Base-by-base conservation (phyloP, 2,329 filamentous ascomycete species). In the Diaporthe vaccinii region DNA sequence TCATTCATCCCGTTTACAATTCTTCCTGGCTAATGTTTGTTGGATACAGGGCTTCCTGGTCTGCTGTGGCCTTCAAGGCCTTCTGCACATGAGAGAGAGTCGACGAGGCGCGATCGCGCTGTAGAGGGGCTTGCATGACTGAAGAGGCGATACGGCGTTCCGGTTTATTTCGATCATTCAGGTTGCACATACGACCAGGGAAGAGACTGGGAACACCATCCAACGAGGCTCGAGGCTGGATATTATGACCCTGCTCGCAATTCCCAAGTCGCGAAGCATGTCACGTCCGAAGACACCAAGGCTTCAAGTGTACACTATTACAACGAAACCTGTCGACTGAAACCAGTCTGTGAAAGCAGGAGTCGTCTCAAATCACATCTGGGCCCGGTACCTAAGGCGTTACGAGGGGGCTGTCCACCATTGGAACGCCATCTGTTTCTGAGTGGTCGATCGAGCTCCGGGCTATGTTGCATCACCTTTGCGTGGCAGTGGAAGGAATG, bases 51-150 rank as follows among this genome's bases (percentile, higher is more conserved):
- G 89, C 25, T 98, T 98, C 88, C 90, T 98, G 74, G 89, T 97
- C 69, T 98, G 98, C 86, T 98, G 96, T 85, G 94, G 93, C 75
- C 91, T 96, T 79, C 96, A 98, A 84, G 96, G 95, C 78, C 91
- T 94, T 82, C 89, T 98, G 77, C 95, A 98, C 85, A 86, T 95
- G 80, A 93, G 95, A 84, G 93, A 96, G 84, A 95, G 91, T 85
- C 90, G 94, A 84, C 90, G 94, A 82, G 96, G 96, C 78, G 93
- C 95, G 77, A 98, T 98, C 86, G 91, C 93, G 76, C 87, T 98
- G 82, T 89, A 84, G 15, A 28, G 17, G 34, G 22, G 34, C 22
- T 31, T 62, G 46, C 49, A 41, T 57, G n/a, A 74, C 76, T 75
- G 77, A 71, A 74, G 72, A 74, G 53, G 46, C 49, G 51, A 72